These are phyloP conservation scores for Collybia sp. DNA, from an alignment of 768 basidiomycete species.

Conservation along the genomic window DNA sequence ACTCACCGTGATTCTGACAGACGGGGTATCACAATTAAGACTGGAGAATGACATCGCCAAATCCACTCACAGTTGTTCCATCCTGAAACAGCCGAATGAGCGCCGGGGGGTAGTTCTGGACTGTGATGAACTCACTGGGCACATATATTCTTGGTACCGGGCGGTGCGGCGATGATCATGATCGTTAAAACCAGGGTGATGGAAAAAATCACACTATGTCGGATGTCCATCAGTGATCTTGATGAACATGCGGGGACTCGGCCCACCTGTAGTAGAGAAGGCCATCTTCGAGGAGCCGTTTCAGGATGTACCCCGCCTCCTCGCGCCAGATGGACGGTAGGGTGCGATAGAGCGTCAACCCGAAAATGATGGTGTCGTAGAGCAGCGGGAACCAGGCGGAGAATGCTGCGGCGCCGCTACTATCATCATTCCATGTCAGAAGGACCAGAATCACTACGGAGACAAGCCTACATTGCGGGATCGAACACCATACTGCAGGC, in stretches of 20 bases:
- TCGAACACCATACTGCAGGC: conserved; percentile 28
- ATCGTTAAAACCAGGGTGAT: conserved; percentile 21
- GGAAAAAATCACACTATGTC: conserved; percentile 18
- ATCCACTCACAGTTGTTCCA: conserved; percentile 14
- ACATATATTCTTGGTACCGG: conserved; percentile 20
- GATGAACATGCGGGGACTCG: neutral
- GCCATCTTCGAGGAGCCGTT: conserved; percentile 20
- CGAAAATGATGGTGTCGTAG: conserved; percentile 22
- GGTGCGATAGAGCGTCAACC: conserved; percentile 19
- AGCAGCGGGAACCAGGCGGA: conserved; percentile 41
- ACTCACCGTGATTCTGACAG: too few species aligned
- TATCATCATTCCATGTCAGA: conserved; percentile 15
- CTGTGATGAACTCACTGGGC: conserved; percentile 19
- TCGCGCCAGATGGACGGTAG: conserved; percentile 14
- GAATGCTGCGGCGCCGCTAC: conserved; percentile 35
- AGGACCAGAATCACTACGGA: neutral
- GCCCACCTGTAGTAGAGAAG: conserved; percentile 20
- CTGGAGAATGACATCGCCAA: neutral
- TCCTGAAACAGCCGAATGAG: conserved; percentile 3
- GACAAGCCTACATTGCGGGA: conserved; percentile 25
- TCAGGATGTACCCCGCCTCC: conserved; percentile 14
- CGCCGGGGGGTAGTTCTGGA: neutral
- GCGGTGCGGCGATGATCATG: conserved; percentile 21
- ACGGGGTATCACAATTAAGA: too few species aligned
- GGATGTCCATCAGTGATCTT: neutral